Evolutionary conservation across 2,329 filamentous ascomycete species (phyloP), one percentile per base, ranked within the genome.

Genomic region (Trichophyton mentagrophytes): DNA sequence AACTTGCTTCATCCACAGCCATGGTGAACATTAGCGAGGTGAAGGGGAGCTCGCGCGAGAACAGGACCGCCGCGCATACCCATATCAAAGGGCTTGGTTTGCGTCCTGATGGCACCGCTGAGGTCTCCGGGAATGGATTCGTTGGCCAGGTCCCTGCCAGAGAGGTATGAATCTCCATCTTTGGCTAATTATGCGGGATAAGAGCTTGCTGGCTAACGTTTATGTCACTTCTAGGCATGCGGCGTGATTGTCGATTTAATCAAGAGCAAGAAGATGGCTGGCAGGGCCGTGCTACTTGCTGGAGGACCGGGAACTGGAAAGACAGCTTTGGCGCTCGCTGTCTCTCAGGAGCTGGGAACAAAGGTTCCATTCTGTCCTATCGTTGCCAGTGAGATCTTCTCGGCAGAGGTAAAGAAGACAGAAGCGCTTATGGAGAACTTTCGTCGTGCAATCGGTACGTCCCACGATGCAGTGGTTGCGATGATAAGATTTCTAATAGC

Each of bases 341-440:
- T 99, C 67, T 95, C 90, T 74, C 93, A 97, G 77, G 93, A 99
- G 75, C 81, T 99, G 66, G 93, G 93, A 67, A 96, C 91, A 57
- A 97, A 96, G 79, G 95, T 99, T 61, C 93, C 93, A 5, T 99
- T 99, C 74, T 96, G 93, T 75, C 91, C 92, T 44, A 97, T 99
- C 71, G 93, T 96, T 59, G 93, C 91, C 68, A 96, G 91, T 79
- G 93, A 99, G 76, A 88, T 99, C 69, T 99, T 96, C 78, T 96
- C 90, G 67, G 87, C 92, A 53, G 93, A 99, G 76, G 91, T 99
- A 65, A 99, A 99, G 84, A 99, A 99, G 84, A 99, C 93, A 57
- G 93, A 99, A 76, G 88, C 95, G 66, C 79, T 99, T 72, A 97
- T 97, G 93, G 93, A 99, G 81, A 97, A 97, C 79, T 99, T 99